Evolutionary conservation across 352 stramenopile genomes (phyloP), one percentile per base, ranked within the genome.

Genomic region (Phytophthora cajani): DNA sequence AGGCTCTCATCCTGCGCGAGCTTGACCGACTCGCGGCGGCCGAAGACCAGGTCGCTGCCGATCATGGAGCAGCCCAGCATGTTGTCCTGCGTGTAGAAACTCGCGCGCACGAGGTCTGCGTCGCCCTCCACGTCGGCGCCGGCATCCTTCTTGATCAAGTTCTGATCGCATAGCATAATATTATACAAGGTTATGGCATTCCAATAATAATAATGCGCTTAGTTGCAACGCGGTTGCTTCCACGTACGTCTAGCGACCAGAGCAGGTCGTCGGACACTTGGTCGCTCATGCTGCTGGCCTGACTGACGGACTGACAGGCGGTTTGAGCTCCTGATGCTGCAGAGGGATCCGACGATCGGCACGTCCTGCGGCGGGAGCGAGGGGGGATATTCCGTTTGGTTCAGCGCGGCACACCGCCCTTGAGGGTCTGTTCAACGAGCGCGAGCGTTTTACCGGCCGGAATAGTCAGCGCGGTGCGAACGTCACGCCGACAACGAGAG

Each of bases 231-330:
- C 10, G 3, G 23, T 3, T 33, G 11, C n/a, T 3, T 3, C 38
- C 46, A 80, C 80, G 69, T 75, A 93, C 85, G 64, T 93, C 85
- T 56, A 92, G 71, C 42, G 85, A 88, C 70, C 82, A 87, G 58
- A 91, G 74, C 55, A 89, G 74, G 59, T 91, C 85, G 64, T 93
- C 85, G 25, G 81, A 86, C 64, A 93, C 67, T 44, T 81, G 79
- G 58, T 91, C 80, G 57, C 71, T 75, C 74, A 87, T 87, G 50
- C 40, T 77, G 59, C 57, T 62, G 36, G 21, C 36, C 19, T 33
- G 38, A 5, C 32, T 40, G 30, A 44, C 11, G 19, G 38, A 9
- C 32, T 49, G 30, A 44, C 11, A 19, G 23, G 50, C 53, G 33
- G 58, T 38, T 30, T 64, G 38, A 21, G 36, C 17, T n/a, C 40